Base-by-base conservation (phyloP, 2,329 filamentous ascomycete genomes). In the Botryosphaeria dothidea region DNA sequence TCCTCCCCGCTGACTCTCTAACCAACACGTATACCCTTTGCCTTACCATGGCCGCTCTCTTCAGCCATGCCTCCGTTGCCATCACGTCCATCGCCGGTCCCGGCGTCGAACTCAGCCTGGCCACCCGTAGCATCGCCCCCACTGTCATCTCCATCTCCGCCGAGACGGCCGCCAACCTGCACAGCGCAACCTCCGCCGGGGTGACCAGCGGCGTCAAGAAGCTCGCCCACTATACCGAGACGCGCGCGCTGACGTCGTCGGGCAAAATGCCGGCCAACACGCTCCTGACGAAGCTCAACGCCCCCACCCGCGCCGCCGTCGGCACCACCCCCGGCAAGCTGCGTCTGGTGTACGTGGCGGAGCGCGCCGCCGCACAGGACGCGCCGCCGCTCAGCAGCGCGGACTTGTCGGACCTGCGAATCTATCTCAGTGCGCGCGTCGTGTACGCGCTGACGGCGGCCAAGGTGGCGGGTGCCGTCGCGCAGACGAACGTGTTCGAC, bases 401-500 rank as follows among this genome's bases (percentile, higher is more conserved):
- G 23, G 86, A 89, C 58, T 83, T 98, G 45, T 92, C 91, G 0
- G 92, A 97, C 72, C 79, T 98, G 65, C 88, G 93, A 51, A 85
- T 96, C 61, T 92, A 93, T 76, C 92, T 91, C 1, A 87, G 90
- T 29, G 90, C 92, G 1, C 87, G 92, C 60, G 83, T 97, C 65
- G 84, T 96, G 58, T 97, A 98, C 76, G 93, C 93, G 3, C 83
- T 99, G 63, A 91, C 92, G 19, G 88, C 91, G 0, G 83, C 92
- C 25, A 86, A 87, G 67, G 91, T 98, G n/a, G 94, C 93, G 2
- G 95, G 95, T 41, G 90, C 93, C 0, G 86, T 96, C n/a, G 83
- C 90, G 1, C 94, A 98, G 79, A 96, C 92, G 7, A 89, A 92
- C 67, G 84, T 93, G 43, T 96, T 92, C 73, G 94, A 98, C 75